Conservation (phyloP, 345 rosid genomes). For the Populus davidiana region DNA sequence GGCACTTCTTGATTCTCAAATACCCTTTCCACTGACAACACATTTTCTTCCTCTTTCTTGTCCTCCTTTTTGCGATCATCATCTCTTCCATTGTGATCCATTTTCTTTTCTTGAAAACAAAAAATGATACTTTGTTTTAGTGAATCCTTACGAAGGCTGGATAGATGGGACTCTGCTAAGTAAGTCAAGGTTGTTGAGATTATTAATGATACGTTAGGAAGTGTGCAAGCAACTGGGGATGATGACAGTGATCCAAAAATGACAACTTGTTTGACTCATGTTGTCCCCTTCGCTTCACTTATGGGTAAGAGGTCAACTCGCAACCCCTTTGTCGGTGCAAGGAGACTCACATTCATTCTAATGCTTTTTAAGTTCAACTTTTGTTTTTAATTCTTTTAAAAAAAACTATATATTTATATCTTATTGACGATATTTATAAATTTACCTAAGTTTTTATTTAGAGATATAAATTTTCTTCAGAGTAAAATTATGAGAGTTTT, state of each 20-base stretch:
- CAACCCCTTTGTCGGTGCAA: too few relatives aligned
- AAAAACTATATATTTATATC: too few relatives aligned
- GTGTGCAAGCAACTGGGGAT: not conserved
- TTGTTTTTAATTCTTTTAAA: too few relatives aligned
- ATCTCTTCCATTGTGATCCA: not conserved
- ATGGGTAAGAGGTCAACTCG: too few relatives aligned
- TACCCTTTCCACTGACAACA: slow-evolving; percentile 9
- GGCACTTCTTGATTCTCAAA: slow-evolving; percentile 16
- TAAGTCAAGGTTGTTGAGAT: not conserved
- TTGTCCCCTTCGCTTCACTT: too few relatives aligned
- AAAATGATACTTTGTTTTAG: not conserved
- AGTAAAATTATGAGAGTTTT: too few relatives aligned
- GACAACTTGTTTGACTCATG: too few relatives aligned
- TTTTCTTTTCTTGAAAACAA: not conserved
- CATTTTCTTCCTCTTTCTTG: not conserved
- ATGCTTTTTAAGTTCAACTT: too few relatives aligned
- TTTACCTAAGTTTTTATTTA: too few relatives aligned
- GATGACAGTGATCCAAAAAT: not conserved
- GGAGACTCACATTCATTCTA: too few relatives aligned
- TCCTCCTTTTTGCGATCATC: not conserved
- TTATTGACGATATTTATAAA: too few relatives aligned
- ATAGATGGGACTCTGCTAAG: not conserved
- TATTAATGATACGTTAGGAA: not conserved
- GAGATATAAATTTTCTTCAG: too few relatives aligned
- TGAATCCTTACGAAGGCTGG: not conserved